These are phyloP conservation scores for Phytophthora litchii DNA, from an alignment of 352 stramenopile species.

Conservation along the genomic window DNA sequence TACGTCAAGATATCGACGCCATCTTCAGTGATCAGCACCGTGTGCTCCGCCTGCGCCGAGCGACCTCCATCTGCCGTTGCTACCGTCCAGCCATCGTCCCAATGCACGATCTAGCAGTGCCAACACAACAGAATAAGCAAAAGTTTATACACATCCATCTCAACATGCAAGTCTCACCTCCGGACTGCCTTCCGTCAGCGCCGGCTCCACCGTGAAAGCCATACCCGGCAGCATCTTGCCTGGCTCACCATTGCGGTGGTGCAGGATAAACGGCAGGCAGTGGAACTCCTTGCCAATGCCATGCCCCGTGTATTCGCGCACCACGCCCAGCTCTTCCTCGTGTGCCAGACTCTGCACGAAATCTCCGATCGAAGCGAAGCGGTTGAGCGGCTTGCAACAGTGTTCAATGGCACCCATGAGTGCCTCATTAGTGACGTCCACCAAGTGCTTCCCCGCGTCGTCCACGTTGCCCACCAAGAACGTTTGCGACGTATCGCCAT, in stretches of 20 bases:
- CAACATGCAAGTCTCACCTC: slow-evolving; percentile 55
- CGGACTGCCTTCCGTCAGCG: slow-evolving; percentile 91
- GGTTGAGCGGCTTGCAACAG: slow-evolving; percentile 92
- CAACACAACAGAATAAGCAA: neutral
- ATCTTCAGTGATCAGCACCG: slow-evolving; percentile 95
- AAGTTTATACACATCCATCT: neutral
- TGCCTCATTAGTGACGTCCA: slow-evolving; percentile 88
- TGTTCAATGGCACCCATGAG: slow-evolving; percentile 85
- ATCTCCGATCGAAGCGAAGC: slow-evolving; percentile 94
- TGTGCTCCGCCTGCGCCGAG: slow-evolving; percentile 98
- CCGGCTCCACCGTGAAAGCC: slow-evolving; percentile 99
- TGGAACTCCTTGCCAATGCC: slow-evolving; percentile 97
- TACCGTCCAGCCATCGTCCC: slow-evolving; percentile 97
- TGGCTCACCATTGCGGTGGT: slow-evolving; percentile 87
- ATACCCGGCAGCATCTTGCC: slow-evolving; percentile 91
- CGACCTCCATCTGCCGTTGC: slow-evolving; percentile 93
- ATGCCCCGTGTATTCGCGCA: slow-evolving; percentile 95
- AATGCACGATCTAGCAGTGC: slow-evolving; percentile 78
- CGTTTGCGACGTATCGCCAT: slow-evolving; percentile 98
- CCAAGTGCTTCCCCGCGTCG: slow-evolving; percentile 81
- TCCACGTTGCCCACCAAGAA: slow-evolving; percentile 95
- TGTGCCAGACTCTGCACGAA: slow-evolving; percentile 93
- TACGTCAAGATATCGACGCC: slow-evolving; percentile 96
- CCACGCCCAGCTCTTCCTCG: slow-evolving; percentile 77
- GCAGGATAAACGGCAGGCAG: slow-evolving; percentile 94